Conservation (phyloP, 352 stramenopile species). For the Phytophthora sp. region DNA sequence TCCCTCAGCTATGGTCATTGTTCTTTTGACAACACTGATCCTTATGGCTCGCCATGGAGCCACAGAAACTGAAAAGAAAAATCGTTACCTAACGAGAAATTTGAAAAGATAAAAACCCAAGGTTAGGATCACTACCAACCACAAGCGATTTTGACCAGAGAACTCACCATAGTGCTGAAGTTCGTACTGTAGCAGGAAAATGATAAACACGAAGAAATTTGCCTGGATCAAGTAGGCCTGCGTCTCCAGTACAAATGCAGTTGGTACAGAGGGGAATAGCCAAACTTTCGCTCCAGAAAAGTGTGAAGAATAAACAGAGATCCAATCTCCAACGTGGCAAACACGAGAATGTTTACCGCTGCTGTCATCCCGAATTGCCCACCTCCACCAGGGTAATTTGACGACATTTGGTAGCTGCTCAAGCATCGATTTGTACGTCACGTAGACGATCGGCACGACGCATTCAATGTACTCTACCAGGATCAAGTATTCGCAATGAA, state of each 20-base stretch:
- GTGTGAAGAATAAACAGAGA: conserved; percentile 34
- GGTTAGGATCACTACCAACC: too few relatives aligned
- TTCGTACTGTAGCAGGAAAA: conserved; percentile 29
- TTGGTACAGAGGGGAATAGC: conserved; percentile 34
- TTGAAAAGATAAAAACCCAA: neutral
- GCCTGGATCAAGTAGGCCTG: conserved; percentile 26
- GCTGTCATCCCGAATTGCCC: conserved; percentile 1
- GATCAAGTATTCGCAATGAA: conserved; percentile 33
- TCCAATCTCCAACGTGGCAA: conserved; percentile 35
- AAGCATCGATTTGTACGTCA: conserved; percentile 35
- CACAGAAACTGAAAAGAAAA: conserved; percentile 41
- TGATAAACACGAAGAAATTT: conserved; percentile 8
- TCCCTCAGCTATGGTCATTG: too few relatives aligned
- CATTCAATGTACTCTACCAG: conserved; percentile 45
- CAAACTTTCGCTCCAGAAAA: conserved; percentile 34
- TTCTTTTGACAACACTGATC: too few relatives aligned
- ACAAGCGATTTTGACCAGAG: neutral
- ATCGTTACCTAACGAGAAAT: conserved; percentile 20
- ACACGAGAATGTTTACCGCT: conserved; percentile 13
- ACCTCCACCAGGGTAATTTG: conserved; percentile 26
- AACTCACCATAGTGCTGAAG: conserved; percentile 23
- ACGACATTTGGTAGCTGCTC: conserved; percentile 36
- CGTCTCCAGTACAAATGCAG: conserved; percentile 42
- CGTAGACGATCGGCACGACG: conserved; percentile 36
- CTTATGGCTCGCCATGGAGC: too few relatives aligned